Base-by-base conservation (phyloP, 352 stramenopile genomes). In the Elongisporangium undulatum region DNA sequence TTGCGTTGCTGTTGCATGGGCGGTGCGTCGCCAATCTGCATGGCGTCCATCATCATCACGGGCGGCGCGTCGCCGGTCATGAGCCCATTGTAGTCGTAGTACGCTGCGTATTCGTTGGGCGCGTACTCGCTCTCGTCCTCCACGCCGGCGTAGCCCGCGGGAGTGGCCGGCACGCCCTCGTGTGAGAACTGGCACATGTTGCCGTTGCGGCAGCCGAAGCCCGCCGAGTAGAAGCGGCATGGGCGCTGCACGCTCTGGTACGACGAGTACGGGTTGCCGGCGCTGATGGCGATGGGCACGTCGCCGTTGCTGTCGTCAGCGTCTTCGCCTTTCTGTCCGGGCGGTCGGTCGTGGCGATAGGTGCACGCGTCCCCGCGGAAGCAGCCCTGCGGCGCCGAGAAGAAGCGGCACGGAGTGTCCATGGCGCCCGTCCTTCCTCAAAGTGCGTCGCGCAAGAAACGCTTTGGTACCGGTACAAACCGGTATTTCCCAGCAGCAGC, bases 131-230 rank as follows among this genome's bases (percentile, higher is more conserved):
- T 55, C 22, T 58, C 67, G n/a, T 71, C 66, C 19, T 56, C 53
- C 39, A 63, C 9, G 61, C 65, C 24, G 49, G 39, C 48, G 56
- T 17, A 66, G n/a, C 10, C 26, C 12, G 34, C n/a, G n/a, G 59
- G 57, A 23, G 15, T 72, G 4, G 49, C 51, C 26, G 52, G 23
- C 1, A 56, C 62, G 3, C 57, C 49, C 3, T 71, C 54, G 61
- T 92, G 82, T 4, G 71, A 63, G 39, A 87, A 92, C 4, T 71
- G 70, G 51, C 82, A 92, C n/a, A 61, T 68, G 23, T 50, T 60
- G 21, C 82, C 82, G 55, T 92, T 92, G 63, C 82, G 82, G 49
- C 82, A 92, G n/a, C 82, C 76, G 19, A 56, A 67, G 9, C 66
- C 62, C 4, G 72, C 71, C 51, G 68, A 22, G 69, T 80, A 92